Evolutionary conservation across 2,329 filamentous ascomycete genomes (phyloP).

Genomic region (Acrocalymma vagum): DNA sequence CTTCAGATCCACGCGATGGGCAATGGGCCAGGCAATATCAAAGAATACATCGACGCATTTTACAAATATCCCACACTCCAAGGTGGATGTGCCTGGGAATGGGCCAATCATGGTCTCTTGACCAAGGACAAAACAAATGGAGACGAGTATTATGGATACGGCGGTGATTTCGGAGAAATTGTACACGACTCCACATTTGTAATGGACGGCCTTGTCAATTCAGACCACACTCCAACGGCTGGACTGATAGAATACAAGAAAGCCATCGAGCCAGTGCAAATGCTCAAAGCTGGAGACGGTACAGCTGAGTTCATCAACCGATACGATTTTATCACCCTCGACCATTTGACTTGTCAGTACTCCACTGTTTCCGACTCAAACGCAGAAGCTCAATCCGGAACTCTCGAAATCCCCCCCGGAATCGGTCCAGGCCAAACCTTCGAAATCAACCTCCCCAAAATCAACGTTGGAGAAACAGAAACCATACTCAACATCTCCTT

Average conservation of each 20-base stretch:
- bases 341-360: conserved; percentile 26
- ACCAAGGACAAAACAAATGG: conserved; percentile 41
- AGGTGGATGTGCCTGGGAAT: conserved; percentile 61
- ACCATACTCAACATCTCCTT: conserved; percentile 28
- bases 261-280: conserved; percentile 45
- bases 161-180: conserved; percentile 48
- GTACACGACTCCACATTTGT: conserved; percentile 48
- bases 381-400: conserved; percentile 1
- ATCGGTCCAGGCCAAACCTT: conserved; percentile 19
- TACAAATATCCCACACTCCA: conserved; percentile 66
- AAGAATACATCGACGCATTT: conserved; percentile 72
- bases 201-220: conserved; percentile 48
- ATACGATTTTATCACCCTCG: conserved; percentile 39
- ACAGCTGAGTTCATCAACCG: conserved; percentile 29
- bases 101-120: conserved; percentile 50
- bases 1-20: conserved; percentile 67
- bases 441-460: conserved; percentile 11
- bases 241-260: conserved; percentile 50
- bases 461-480: conserved; percentile 17
- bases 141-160: conserved; percentile 49
- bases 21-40: conserved; percentile 72
- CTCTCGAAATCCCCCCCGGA: conserved; percentile 15
- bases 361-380: conserved; percentile 1
- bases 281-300: conserved; percentile 12
- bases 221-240: conserved; percentile 45